Base-by-base conservation (phyloP, 176 grass and related monocot species). In the Ensete glaucum region DNA sequence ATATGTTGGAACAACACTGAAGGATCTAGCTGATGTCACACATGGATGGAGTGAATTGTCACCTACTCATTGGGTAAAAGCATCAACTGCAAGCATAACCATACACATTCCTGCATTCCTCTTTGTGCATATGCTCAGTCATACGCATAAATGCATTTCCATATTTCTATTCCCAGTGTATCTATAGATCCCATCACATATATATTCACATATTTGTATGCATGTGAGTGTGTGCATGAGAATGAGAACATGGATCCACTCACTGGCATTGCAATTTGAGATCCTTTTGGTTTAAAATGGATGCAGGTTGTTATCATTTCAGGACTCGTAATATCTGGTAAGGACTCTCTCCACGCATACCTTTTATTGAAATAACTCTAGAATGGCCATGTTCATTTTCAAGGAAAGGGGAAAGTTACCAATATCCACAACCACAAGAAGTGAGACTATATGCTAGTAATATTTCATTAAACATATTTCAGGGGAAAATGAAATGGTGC, bases 1-100 rank as follows among this genome's bases (percentile, higher is more conserved):
- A 16, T 68, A 68, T 68, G 65, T 68, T 68, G 65, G 65, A 13
- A 68, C 65, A 68, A 68, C 65, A 15, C 23, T 68, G 65, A 68
- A 68, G 26, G 25, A 43, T 43, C 65, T 68, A 43, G 26, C 65
- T 68, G 65, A 68, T 16, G 65, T 68, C 9, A 68, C 65, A 68
- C 65, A 68, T 34, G 65, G 65, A 48, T 68, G 65, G 65, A 29
- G 24, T 68, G 65, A 68, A 15, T 34, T 68, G 27, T 68, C 65
- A 48, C 24, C 65, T 29, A 68, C 24, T 14, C 65, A 11, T 16
- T 68, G 65, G 65, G 65, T 68, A 68, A 43, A 43, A 43, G 0
- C 29, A 34, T 34, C 29, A 34, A 34, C 29, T 34, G 29, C 29
- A 34, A 34, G 65, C 25, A 34, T 68, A 34, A 29, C 15, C n/a